phyloP scores from a whole-genome alignment of 768 basidiomycete genomes.

The Cystobasidium ongulense region DNA sequence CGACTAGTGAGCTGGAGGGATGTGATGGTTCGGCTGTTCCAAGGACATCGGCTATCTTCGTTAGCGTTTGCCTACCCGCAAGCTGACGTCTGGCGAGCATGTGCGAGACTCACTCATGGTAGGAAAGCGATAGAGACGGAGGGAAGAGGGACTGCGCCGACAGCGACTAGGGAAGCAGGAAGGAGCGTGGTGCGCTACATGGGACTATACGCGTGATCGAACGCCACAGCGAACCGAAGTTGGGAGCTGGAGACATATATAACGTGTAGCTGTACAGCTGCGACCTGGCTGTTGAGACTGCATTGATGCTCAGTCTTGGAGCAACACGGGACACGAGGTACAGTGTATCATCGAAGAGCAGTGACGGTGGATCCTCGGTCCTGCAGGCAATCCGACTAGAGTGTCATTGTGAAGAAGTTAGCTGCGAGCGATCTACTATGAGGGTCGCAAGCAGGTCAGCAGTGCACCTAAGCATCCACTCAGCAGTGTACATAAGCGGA shows the following conservation, averaged over 20 bases:
- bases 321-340: too few relatives aligned
- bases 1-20: slow-evolving; percentile 31
- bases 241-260: too few relatives aligned
- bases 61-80: not conserved
- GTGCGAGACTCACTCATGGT: not conserved
- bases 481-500: too few relatives aligned
- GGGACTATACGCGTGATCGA: not conserved
- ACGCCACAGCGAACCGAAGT: not conserved
- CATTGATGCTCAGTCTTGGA: too few relatives aligned
- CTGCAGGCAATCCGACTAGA: not conserved
- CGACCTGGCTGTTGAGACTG: too few relatives aligned
- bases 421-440: not conserved
- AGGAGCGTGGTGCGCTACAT: not conserved
- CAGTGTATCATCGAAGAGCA: too few relatives aligned
- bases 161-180: not conserved
- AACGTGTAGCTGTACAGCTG: too few relatives aligned
- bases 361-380: too few relatives aligned
- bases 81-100: not conserved
- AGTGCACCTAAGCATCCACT: too few relatives aligned
- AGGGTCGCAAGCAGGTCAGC: not conserved
- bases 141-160: not conserved
- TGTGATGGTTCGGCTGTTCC: slow-evolving; percentile 26
- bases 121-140: not conserved
- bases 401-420: not conserved
- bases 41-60: not conserved